A percentile compares a stretch with the other conserved stretches of the same genome.
These are phyloP conservation scores for Phytophthora agathidicida DNA, from an alignment of 352 stramenopile species.

Conservation along the genomic window DNA sequence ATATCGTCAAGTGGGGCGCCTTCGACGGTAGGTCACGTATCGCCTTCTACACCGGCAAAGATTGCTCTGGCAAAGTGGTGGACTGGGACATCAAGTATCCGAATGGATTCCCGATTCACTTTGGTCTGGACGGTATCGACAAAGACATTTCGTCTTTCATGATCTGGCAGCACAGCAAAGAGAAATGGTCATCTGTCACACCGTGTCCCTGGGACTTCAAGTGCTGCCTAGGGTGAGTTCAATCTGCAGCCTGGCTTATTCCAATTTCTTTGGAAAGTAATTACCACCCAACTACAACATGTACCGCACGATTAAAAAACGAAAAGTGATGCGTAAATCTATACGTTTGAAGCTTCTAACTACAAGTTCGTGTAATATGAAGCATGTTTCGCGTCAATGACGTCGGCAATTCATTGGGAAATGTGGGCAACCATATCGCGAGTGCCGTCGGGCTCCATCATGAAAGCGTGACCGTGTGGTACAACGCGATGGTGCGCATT, in stretches of 20 bases:
- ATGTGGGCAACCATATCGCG: background rate
- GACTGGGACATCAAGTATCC: slow-evolving; percentile 27
- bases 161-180: slow-evolving; percentile 31
- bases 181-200: slow-evolving; percentile 10
- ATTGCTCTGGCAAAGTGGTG: slow-evolving; percentile 22
- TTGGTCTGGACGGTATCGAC: slow-evolving; percentile 32
- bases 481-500: slow-evolving; percentile 2
- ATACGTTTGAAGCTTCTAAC: no score
- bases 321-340: no score
- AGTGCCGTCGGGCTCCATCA: background rate
- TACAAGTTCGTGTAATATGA: no score
- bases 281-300: no score
- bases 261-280: no score
- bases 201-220: slow-evolving; percentile 30
- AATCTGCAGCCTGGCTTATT: no score
- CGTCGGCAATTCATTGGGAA: background rate
- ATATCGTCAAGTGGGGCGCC: slow-evolving; percentile 14
- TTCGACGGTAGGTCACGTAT: slow-evolving; percentile 24
- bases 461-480: background rate
- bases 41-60: slow-evolving; percentile 32
- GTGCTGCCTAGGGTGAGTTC: slow-evolving; percentile 12
- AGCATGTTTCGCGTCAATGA: background rate
- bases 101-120: slow-evolving; percentile 20
- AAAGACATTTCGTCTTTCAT: slow-evolving; percentile 37
- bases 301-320: no score